phyloP scores from a whole-genome alignment of 108 stramenopile genomes.

The Fragilariopsis cylindrus region DNA sequence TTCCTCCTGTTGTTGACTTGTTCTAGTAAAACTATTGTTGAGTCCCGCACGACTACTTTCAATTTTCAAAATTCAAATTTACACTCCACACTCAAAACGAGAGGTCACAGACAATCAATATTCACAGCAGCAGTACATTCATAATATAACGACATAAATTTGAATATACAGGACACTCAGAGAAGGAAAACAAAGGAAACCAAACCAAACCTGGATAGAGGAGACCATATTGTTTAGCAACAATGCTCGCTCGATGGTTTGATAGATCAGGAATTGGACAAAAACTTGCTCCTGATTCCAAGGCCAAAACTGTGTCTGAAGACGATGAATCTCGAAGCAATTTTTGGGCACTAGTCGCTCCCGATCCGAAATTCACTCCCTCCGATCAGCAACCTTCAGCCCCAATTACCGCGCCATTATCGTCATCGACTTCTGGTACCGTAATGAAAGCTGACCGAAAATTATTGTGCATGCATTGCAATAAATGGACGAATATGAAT shows the following conservation, averaged over 20 bases:
- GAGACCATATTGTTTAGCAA: background rate
- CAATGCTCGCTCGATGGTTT: constrained; percentile 47
- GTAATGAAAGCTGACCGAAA: background rate
- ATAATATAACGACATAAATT: background rate
- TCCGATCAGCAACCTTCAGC: background rate
- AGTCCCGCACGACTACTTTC: too few relatives aligned
- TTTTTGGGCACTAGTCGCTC: constrained; percentile 51
- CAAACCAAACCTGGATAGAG: constrained; percentile 9
- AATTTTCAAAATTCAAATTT: too few relatives aligned
- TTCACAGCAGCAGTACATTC: too few relatives aligned
- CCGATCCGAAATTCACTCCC: constrained; percentile 45
- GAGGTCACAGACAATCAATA: too few relatives aligned
- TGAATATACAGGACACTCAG: background rate
- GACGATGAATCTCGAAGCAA: constrained; percentile 8
- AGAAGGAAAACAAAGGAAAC: constrained; percentile 3
- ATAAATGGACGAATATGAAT: constrained; percentile 13
- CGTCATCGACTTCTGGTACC: background rate
- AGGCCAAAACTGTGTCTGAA: constrained; percentile 5
- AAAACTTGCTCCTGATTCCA: constrained; percentile 47
- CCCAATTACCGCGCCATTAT: background rate
- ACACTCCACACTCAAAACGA: too few relatives aligned
- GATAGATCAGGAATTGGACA: constrained; percentile 46
- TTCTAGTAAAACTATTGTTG: too few relatives aligned
- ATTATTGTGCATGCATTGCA: constrained; percentile 29
- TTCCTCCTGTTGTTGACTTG: too few relatives aligned